A percentile compares a stretch with the other conserved stretches of the same genome.
Evolutionary conservation across 1,139 yeast genomes (phyloP).

Genomic region (Debaryomyces psychrophilus): DNA sequence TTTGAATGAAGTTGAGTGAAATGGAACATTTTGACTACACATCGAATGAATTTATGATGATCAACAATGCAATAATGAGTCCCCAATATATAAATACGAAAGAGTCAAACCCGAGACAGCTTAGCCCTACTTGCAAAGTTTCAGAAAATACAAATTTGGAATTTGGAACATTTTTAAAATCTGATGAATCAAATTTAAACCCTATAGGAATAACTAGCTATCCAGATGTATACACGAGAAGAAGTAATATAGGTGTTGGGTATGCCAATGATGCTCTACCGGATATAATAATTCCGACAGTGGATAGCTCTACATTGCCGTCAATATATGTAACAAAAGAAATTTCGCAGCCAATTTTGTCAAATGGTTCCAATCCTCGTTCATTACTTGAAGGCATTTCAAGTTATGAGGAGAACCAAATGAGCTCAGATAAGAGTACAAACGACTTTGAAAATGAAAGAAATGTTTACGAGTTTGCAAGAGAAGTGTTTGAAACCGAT

Average conservation of each 20-base stretch:
- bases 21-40: slow-evolving; percentile 2
- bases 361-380: background rate
- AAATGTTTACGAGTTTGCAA: slow-evolving; percentile 1
- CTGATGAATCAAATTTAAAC: background rate
- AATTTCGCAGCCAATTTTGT: slow-evolving; percentile 7
- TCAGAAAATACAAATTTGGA: background rate
- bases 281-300: background rate
- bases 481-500: background rate
- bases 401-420: background rate
- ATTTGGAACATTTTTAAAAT: background rate
- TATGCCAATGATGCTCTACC: background rate
- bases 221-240: background rate
- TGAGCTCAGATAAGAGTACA: background rate
- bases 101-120: background rate
- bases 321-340: slow-evolving; percentile 4
- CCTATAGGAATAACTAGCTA: background rate
- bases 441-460: background rate
- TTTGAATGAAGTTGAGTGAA: background rate
- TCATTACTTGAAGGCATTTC: slow-evolving; percentile 1
- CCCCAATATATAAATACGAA: background rate
- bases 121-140: background rate
- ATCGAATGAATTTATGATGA: background rate
- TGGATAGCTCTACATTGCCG: slow-evolving; percentile 5
- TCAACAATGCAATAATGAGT: background rate
- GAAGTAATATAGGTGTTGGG: background rate